Conservation (phyloP, 495 filamentous ascomycete species). For the Copromyces sp. region DNA sequence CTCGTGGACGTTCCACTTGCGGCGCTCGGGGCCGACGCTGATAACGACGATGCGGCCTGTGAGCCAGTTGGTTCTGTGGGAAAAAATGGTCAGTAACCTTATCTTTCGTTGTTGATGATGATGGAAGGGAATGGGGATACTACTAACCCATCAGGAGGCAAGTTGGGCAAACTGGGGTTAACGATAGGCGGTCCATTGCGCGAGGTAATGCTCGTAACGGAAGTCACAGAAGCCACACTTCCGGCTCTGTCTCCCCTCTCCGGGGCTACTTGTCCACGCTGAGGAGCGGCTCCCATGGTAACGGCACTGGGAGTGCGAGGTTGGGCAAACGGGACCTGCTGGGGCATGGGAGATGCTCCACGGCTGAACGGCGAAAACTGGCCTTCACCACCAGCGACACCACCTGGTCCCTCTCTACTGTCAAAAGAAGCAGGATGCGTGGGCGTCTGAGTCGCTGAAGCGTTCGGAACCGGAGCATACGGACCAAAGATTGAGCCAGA, state of each 20-base stretch:
- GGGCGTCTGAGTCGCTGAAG: not conserved
- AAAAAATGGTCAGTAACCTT: not conserved
- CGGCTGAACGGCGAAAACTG: not conserved
- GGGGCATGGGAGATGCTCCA: not conserved
- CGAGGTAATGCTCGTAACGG: not conserved
- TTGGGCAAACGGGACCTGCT: not conserved
- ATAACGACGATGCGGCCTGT: slow-evolving; percentile 16
- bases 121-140: not conserved
- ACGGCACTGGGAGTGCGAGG: not conserved
- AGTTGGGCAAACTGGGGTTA: not conserved
- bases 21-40: slow-evolving; percentile 7
- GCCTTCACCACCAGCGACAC: not conserved
- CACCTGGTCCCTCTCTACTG: not conserved
- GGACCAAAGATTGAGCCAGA: not conserved
- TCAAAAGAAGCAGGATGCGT: not conserved
- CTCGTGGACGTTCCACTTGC: slow-evolving; percentile 17
- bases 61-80: slow-evolving; percentile 7
- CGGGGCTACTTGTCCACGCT: not conserved
- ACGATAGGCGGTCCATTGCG: not conserved
- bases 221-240: not conserved
- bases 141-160: not conserved
- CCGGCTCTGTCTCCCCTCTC: not conserved
- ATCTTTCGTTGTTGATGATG: not conserved
- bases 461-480: not conserved
- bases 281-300: not conserved